Conservation (phyloP, 1,284 basidiomycete species). For the Apiotrichum akiyoshidainum region DNA sequence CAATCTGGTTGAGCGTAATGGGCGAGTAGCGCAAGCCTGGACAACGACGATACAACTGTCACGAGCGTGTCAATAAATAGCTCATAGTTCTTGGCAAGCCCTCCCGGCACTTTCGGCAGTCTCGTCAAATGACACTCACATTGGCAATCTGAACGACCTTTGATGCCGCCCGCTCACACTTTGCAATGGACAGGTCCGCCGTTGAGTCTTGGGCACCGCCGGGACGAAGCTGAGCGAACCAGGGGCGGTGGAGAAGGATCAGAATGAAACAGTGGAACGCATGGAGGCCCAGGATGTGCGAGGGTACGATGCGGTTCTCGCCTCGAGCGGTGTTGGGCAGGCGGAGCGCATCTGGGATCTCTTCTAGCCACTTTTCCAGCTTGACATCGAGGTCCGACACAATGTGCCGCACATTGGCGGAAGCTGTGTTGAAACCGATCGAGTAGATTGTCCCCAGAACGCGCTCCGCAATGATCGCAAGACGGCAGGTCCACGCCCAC, state of each 20-base stretch:
- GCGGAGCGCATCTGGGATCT: slow-evolving; percentile 20
- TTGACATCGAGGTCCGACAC: slow-evolving; percentile 17
- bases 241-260: slow-evolving; percentile 31
- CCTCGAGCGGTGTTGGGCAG: slow-evolving; percentile 4
- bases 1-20: slow-evolving; percentile 31
- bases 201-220: not conserved
- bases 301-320: slow-evolving; percentile 10
- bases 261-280: slow-evolving; percentile 23
- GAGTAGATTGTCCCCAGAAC: slow-evolving; percentile 21
- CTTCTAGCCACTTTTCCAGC: slow-evolving; percentile 23
- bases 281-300: slow-evolving; percentile 32
- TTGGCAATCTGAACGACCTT: slow-evolving; percentile 26
- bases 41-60: slow-evolving; percentile 22
- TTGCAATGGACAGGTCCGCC: slow-evolving; percentile 10
- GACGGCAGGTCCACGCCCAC: slow-evolving; percentile 21
- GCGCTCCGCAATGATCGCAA: slow-evolving; percentile 25
- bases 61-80: not conserved
- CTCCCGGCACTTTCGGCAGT: not conserved
- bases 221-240: slow-evolving; percentile 14
- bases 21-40: slow-evolving; percentile 37
- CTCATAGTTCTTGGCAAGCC: not conserved
- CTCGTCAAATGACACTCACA: not conserved
- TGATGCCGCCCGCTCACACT: slow-evolving; percentile 17
- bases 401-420: slow-evolving; percentile 14
- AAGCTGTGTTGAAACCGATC: slow-evolving; percentile 16